phyloP scores from a whole-genome alignment of 805 yeast species.

The Yarrowia sp. region DNA sequence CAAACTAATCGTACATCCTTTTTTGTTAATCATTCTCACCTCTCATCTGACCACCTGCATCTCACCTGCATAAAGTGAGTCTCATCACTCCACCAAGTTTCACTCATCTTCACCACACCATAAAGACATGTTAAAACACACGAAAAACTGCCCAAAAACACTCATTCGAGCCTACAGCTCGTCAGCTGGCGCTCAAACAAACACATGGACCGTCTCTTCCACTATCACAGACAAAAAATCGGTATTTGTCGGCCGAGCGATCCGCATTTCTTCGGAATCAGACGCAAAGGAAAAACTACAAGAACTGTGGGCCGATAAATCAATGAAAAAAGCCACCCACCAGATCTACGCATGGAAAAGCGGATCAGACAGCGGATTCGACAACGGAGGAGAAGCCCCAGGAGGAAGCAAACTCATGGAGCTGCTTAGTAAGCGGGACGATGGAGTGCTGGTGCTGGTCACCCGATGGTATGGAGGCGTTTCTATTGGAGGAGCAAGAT shows the following conservation, averaged over 20 bases:
- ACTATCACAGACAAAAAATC: constrained; percentile 35
- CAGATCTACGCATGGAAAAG: constrained; percentile 34
- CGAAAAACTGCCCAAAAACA: background rate
- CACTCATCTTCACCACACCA: background rate
- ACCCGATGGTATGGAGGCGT: constrained; percentile 37
- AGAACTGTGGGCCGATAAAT: constrained; percentile 12
- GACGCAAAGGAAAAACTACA: constrained; percentile 29
- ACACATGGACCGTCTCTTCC: constrained; percentile 5
- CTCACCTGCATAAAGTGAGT: background rate
- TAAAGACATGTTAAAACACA: background rate
- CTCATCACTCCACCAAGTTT: background rate
- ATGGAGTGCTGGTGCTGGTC: constrained; percentile 25
- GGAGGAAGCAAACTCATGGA: constrained; percentile 35
- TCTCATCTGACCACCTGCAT: background rate
- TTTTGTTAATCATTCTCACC: too few species aligned
- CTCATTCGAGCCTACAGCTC: constrained; percentile 6
- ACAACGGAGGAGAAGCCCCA: constrained; percentile 37
- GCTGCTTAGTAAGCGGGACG: constrained; percentile 6
- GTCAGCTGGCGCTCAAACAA: background rate
- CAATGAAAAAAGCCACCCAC: constrained; percentile 29
- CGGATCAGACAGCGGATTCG: constrained; percentile 8
- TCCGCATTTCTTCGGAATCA: background rate
- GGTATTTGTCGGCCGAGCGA: constrained; percentile 32
- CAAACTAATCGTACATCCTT: too few species aligned
- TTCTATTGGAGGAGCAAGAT: constrained; percentile 33